Evolutionary conservation across 805 yeast genomes (phyloP).

Genomic region (Metschnikowia orientalis): DNA sequence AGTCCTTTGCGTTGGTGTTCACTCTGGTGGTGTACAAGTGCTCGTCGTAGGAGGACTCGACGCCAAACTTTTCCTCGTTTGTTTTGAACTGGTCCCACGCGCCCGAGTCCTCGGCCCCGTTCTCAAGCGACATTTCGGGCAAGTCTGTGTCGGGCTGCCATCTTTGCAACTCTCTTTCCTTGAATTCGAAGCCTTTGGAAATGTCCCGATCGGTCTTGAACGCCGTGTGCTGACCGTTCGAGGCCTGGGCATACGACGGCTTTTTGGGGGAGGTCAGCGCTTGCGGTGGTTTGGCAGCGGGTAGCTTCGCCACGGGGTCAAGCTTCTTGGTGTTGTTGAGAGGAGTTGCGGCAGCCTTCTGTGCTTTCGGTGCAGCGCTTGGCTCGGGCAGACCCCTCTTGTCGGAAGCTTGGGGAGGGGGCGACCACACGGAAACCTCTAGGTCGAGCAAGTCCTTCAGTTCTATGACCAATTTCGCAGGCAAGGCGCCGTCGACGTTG

Average conservation of each 20-base stretch:
- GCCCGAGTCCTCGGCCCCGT: constrained; percentile 21
- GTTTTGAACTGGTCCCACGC: constrained; percentile 93
- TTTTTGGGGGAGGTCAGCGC: constrained; percentile 4
- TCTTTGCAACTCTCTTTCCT: constrained; percentile 70
- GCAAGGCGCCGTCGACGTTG: constrained; percentile 34
- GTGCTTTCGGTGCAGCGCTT: not conserved
- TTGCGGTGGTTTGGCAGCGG: not conserved
- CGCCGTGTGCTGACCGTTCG: constrained; percentile 2
- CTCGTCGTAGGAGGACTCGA: constrained; percentile 80
- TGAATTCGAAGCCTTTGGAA: constrained; percentile 42
- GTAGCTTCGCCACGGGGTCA: no score
- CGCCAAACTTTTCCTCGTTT: constrained; percentile 86
- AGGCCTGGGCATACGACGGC: constrained; percentile 1
- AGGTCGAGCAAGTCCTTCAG: constrained; percentile 51
- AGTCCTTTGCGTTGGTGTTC: constrained; percentile 70
- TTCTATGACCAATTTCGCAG: constrained; percentile 42
- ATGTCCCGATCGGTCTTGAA: constrained; percentile 89
- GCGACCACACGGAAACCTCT: constrained; percentile 25
- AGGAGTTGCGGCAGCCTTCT: no score
- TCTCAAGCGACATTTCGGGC: constrained; percentile 34
- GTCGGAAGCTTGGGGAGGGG: not conserved
- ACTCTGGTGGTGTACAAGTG: constrained; percentile 78
- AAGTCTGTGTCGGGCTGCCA: constrained; percentile 74
- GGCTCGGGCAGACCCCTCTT: not conserved
- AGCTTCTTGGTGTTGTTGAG: no score